Evolutionary conservation across 495 filamentous ascomycete species (phyloP), one percentile per base, ranked within the genome.

Genomic region (Oleoguttula mirabilis): DNA sequence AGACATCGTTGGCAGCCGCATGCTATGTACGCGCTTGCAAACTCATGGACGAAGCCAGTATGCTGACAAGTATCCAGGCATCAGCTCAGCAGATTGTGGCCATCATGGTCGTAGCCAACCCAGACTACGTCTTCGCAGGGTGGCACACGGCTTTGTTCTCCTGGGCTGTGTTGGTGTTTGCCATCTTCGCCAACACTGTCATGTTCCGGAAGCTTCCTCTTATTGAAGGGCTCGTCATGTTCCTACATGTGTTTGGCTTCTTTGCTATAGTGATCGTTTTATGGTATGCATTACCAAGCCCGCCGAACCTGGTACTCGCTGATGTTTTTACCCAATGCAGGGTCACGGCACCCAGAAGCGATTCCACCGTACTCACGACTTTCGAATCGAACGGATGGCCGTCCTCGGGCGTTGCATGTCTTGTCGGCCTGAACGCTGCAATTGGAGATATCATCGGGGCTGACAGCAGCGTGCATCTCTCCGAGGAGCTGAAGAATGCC

Each of bases 21-120:
- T 55, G 43, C 14, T 65, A 52, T 41, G 41, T 30, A 14, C 8
- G 32, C 16, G 10, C 32, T 7, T 35, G 32, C 16, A 28, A 6
- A 7, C 32, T 7, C 19, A 35, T 10, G 7, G 16, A 6, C 25
- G n/a, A 7, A 35, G 32, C 12, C 10, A 7, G 32, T 35, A 35
- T 35, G 19, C 32, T 19, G 16, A 35, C 19, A 7, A 15, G 8
- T 10, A 15, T 19, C 7, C 16, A 35, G 10, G 16, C 69, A 15
- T 47, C 59, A 3, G 65, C 60, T 1, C 62, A 56, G 17, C 60
- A 67, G 48, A 63, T 70, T n/a, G 55, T 69, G 36, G 61, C 58
- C 12, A 47, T 71, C 1, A 55, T 67, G 36, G 54, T 61, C 10
- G 21, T 73, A 17, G 61, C 60, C 39, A 39, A 59, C 37, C 32